Conservation (phyloP, 306 rosid genomes). For the Pterocarpus macrocarpus region DNA sequence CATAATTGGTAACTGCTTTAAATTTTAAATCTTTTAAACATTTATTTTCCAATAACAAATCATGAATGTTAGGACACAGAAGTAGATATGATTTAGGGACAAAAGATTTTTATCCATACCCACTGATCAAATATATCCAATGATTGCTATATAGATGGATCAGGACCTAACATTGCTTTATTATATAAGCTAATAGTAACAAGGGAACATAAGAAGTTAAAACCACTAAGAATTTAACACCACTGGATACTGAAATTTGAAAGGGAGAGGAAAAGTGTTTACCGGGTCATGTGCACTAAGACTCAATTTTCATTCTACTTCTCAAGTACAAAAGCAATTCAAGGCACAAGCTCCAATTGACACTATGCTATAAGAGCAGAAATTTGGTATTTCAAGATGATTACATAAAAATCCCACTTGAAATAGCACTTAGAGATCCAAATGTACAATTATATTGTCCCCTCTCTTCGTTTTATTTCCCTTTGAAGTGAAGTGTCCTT, state of each 20-base stretch:
- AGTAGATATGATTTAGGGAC: too few relatives aligned
- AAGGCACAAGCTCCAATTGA: not conserved
- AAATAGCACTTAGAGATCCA: not conserved
- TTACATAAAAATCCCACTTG: not conserved
- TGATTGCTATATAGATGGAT: not conserved
- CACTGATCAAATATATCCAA: not conserved
- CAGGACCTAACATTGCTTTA: conserved; percentile 3
- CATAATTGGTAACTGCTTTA: too few relatives aligned
- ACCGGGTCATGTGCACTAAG: not conserved
- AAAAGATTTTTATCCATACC: too few relatives aligned
- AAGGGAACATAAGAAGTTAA: not conserved
- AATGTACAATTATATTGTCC: not conserved
- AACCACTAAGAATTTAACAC: not conserved
- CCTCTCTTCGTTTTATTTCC: not conserved
- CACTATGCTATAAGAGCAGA: not conserved
- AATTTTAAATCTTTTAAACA: too few relatives aligned
- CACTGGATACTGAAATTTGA: not conserved
- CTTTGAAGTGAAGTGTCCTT: not conserved
- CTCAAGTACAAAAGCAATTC: not conserved
- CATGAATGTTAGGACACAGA: too few relatives aligned
- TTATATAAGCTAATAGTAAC: not conserved
- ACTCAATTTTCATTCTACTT: too few relatives aligned
- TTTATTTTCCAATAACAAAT: too few relatives aligned
- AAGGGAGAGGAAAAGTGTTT: not conserved
- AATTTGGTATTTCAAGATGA: not conserved